These are phyloP conservation scores for Alnus rubra DNA, from an alignment of 306 rosid genomes.

Conservation along the genomic window DNA sequence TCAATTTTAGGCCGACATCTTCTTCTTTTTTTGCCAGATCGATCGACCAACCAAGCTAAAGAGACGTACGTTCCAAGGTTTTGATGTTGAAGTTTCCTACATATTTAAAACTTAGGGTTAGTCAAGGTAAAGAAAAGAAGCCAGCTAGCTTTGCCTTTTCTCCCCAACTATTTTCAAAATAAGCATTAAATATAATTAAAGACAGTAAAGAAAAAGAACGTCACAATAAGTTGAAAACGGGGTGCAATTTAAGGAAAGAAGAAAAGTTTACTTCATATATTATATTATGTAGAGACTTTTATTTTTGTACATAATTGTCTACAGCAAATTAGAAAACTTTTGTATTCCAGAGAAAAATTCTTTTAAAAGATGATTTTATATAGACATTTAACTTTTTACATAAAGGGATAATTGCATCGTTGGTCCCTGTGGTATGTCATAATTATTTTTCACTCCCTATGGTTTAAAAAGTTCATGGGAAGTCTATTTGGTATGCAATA, in stretches of 20 bases:
- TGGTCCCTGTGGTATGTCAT: too few relatives aligned
- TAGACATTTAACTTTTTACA: too few relatives aligned
- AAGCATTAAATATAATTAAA: constrained; percentile 37
- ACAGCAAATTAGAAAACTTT: too few relatives aligned
- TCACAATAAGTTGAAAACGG: constrained; percentile 51
- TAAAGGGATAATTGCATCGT: too few relatives aligned
- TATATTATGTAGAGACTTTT: too few relatives aligned
- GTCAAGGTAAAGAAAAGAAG: constrained; percentile 60
- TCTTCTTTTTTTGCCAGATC: neutral
- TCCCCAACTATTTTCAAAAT: constrained; percentile 44
- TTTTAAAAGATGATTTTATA: too few relatives aligned
- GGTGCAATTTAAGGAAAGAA: constrained; percentile 18
- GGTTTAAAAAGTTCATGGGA: too few relatives aligned
- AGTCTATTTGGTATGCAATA: too few relatives aligned
- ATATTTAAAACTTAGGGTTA: constrained; percentile 14
- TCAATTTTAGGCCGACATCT: constrained; percentile 50
- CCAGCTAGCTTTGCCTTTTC: constrained; percentile 23
- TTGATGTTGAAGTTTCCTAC: constrained; percentile 34
- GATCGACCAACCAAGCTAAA: neutral
- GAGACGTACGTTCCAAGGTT: constrained; percentile 35
- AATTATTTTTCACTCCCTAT: too few relatives aligned
- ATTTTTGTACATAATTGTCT: too few relatives aligned
- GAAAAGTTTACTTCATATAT: neutral
- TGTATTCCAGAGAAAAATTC: too few relatives aligned
- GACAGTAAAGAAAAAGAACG: constrained; percentile 40